These are phyloP conservation scores for Gossypium mustelinum DNA, from an alignment of 345 rosid species.

Conservation along the genomic window DNA sequence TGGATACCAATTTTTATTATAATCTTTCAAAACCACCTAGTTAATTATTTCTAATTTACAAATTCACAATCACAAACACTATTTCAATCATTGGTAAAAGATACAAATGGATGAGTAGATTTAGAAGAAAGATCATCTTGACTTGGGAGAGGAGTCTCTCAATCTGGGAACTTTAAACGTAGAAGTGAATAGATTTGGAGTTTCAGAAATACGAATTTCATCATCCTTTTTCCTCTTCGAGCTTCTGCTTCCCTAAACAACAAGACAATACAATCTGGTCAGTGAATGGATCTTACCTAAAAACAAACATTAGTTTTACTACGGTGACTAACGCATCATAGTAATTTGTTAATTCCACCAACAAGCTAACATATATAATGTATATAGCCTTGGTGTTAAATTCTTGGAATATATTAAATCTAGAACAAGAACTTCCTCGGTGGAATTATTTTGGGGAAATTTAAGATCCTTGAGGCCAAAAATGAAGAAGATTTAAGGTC, in stretches of 20 bases:
- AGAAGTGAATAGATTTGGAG: slow-evolving; percentile 64
- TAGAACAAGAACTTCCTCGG: not conserved
- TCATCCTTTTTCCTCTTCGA: slow-evolving; percentile 57
- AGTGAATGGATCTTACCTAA: not conserved
- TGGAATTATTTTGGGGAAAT: not conserved
- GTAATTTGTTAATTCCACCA: not conserved
- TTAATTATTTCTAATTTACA: not conserved
- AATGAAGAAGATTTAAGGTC: not conserved
- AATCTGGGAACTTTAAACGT: slow-evolving; percentile 73
- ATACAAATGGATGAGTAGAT: not conserved
- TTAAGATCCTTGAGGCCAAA: not conserved
- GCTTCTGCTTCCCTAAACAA: slow-evolving; percentile 42
- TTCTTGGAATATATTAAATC: not conserved
- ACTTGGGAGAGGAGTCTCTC: slow-evolving; percentile 30
- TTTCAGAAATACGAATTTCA: slow-evolving; percentile 25
- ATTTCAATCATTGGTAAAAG: not conserved
- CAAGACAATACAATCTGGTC: not conserved
- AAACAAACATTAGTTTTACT: not conserved
- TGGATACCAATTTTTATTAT: too few relatives aligned
- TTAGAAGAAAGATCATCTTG: not conserved
- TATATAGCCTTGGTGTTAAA: not conserved
- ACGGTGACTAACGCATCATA: not conserved
- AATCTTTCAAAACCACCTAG: not conserved
- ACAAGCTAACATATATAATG: not conserved
- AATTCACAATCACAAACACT: not conserved